Base-by-base conservation (phyloP, 768 basidiomycete genomes). In the Termitomyces sp. region DNA sequence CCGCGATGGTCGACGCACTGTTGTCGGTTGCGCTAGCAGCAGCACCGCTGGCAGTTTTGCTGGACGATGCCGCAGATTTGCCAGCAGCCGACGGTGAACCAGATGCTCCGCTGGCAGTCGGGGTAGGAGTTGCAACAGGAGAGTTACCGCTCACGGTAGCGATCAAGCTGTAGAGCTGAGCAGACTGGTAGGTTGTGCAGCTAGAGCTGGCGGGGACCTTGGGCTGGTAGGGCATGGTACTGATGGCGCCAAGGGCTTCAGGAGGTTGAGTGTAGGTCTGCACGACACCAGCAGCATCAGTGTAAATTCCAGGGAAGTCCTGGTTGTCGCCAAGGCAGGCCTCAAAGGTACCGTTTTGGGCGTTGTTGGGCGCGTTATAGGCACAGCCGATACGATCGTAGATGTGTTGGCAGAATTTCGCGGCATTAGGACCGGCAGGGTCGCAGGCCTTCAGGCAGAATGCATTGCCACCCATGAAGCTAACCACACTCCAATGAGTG, bases 381-480 rank as follows among this genome's bases (percentile, higher is more conserved):
- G 63, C 68, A 66, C 88, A 87, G 10, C 92, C 92, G 55, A 91
- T 86, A 60, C 86, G 87, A 69, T 92, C 90, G 61, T 77, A 87
- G 62, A 85, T 81, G 79, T 94, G 86, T 70, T 89, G 76, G 76
- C 91, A 92, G 66, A 71, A 81, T n/a, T 75, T 68, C 4, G 76
- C 74, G 0, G 81, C 78, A 66, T 84, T 78, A n/a, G 81, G 67
- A 11, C 77, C 75, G 1, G 71, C 64, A 2, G 86, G 86, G 67
- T 91, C 84, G 75, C 91, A 94, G 0, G 81, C 76, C 73, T 92
- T 93, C 65, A 89, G 68, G 73, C 90, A 93, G 79, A 90, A 88
- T 29, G 61, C 57, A 64, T 76, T 71, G 31, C 79, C 80, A 53
- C 91, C 91, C 69, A 91, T 85, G 79, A 92, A 93, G 70, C 89